These are phyloP conservation scores for Mycena venus DNA, from an alignment of 768 basidiomycete genomes.

Conservation along the genomic window DNA sequence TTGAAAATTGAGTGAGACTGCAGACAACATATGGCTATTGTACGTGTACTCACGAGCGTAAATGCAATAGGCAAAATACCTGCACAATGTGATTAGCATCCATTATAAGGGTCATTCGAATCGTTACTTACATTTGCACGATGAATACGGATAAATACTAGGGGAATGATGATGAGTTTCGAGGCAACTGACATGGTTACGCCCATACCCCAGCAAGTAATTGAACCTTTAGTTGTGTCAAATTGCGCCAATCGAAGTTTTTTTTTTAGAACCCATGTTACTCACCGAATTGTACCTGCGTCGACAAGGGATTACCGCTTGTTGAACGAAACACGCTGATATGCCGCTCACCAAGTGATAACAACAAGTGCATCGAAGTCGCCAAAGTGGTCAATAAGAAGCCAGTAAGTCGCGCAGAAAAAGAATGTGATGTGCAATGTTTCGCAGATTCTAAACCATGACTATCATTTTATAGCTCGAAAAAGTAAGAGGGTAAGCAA, in stretches of 20 bases:
- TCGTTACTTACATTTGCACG: conserved; percentile 34
- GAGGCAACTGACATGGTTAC: not conserved
- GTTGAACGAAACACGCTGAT: not conserved
- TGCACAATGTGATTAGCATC: not conserved
- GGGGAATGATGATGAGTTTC: not conserved
- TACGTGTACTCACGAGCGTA: conserved; percentile 20
- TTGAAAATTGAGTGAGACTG: not conserved
- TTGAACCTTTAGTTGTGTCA: not conserved
- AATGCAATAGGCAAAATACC: conserved; percentile 38
- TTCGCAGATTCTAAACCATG: conserved; percentile 29
- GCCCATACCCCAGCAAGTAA: not conserved
- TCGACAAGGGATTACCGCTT: not conserved
- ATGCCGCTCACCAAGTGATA: conserved; percentile 29
- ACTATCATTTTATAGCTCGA: not conserved
- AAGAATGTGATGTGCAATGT: conserved; percentile 35
- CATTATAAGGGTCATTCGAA: not conserved
- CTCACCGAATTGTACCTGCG: not conserved
- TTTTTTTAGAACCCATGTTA: not conserved
- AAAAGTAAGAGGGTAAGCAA: not conserved
- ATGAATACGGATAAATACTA: conserved; percentile 38
- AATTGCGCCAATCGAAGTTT: not conserved
- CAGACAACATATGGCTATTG: not conserved
- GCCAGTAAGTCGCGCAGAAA: conserved; percentile 33
- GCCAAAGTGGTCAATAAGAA: conserved; percentile 39
- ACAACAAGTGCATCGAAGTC: conserved; percentile 24